These are phyloP conservation scores for Epipyxis sp. DNA, from an alignment of 108 stramenopile species.

Conservation along the genomic window DNA sequence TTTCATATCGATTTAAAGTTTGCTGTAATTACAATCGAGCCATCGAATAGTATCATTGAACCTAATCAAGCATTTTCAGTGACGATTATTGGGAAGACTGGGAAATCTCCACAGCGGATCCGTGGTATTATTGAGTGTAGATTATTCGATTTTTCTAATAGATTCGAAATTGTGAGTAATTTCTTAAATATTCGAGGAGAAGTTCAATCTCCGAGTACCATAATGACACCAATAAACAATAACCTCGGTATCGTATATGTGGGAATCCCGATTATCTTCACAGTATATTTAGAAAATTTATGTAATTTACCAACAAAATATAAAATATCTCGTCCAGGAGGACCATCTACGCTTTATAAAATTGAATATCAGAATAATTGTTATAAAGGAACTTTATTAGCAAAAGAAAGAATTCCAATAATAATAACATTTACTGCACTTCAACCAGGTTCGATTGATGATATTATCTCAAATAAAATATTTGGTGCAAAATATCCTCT, in stretches of 20 bases:
- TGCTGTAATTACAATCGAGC: conserved; percentile 11
- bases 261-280: conserved; percentile 30
- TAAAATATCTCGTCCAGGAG: conserved; percentile 41
- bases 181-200: conserved; percentile 36
- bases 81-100: neutral
- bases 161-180: neutral
- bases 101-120: conserved; percentile 26
- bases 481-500: conserved; percentile 51
- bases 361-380: neutral
- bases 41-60: neutral
- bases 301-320: conserved; percentile 38
- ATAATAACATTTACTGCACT: conserved; percentile 34
- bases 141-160: neutral
- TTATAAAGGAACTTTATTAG: neutral
- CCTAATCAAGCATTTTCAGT: neutral
- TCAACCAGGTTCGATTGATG: conserved; percentile 48
- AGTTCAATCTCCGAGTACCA: conserved; percentile 39
- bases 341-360: neutral
- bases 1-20: conserved; percentile 15
- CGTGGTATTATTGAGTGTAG: conserved; percentile 14
- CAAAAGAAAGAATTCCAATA: conserved; percentile 35
- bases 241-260: conserved; percentile 37
- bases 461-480: conserved; percentile 48
- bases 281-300: conserved; percentile 32
- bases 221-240: conserved; percentile 1